Evolutionary conservation across 139 green algal species (phyloP), one percentile per base, ranked within the genome.

Genomic region (Asterochloris sp.): DNA sequence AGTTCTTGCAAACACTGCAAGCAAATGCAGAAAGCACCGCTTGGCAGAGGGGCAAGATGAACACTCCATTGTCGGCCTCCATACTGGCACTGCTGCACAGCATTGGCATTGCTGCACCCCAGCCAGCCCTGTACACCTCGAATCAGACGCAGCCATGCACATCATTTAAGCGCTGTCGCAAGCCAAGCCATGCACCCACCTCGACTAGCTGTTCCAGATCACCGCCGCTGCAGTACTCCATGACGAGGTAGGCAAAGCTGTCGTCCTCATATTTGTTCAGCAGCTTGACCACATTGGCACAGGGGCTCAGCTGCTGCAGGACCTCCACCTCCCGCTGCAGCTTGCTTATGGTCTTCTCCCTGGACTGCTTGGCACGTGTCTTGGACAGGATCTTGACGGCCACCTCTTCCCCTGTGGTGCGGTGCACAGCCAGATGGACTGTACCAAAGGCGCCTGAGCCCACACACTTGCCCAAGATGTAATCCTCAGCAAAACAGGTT

Each of bases 301-400:
- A 91, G 54, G 74, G 69, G 47, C 83, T 75, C 24, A 87, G 69
- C 24, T 80, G 62, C 54, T 78, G 29, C 16, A 83, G 79, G 69
- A 76, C 24, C 69, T 78, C 64, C 29, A 77, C 74, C 63, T 85
- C 81, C 60, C 74, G 62, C 74, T 78, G 61, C 63, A 81, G 12
- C 38, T 85, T 85, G 27, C 29, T 62, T 21, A 81, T 17, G 24
- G 81, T 84, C n/a, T 81, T 85, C 62, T 85, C 74, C 13, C 13
- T 54, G 0, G 74, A 62, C 28, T 79, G 73, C 64, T 85, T 85
- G 16, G 71, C 24, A n/a, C 82, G 27, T 1, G 21, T 21, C 27
- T 91, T 91, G 23, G 81, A 62, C 63, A 91, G 62, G 62, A 90
- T 85, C 60, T 91, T 91, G n/a, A 89, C 86, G 38, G 88, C 88